A percentile compares a stretch with the other conserved stretches of the same genome.
Conservation (phyloP, 495 filamentous ascomycete genomes). For the Aspergillus panamensis region DNA sequence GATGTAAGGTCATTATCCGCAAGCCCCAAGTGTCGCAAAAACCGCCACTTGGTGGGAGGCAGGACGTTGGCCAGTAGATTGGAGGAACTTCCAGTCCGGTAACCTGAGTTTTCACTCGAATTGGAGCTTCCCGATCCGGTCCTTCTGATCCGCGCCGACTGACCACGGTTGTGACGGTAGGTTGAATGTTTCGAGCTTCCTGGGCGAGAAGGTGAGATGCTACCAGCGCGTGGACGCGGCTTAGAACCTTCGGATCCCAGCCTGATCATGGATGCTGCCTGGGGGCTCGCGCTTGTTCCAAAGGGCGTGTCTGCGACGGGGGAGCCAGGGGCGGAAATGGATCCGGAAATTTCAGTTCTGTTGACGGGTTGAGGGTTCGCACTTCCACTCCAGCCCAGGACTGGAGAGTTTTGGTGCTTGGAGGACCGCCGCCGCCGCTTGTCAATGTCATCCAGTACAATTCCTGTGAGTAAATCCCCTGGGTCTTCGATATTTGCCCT, state of each 20-base stretch:
- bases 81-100: slow-evolving; percentile 68
- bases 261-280: slow-evolving; percentile 47
- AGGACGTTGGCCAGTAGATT: slow-evolving; percentile 65
- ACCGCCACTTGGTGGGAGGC: slow-evolving; percentile 87
- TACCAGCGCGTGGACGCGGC: slow-evolving; percentile 56
- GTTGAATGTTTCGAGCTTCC: slow-evolving; percentile 64
- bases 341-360: slow-evolving; percentile 52
- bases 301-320: slow-evolving; percentile 52
- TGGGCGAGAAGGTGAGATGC: slow-evolving; percentile 76
- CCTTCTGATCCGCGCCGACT: slow-evolving; percentile 64
- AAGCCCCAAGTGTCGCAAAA: slow-evolving; percentile 84
- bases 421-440: slow-evolving; percentile 82
- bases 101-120: slow-evolving; percentile 69
- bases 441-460: slow-evolving; percentile 95
- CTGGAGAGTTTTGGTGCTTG: slow-evolving; percentile 76
- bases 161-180: slow-evolving; percentile 52
- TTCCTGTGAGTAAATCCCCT: slow-evolving; percentile 80
- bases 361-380: slow-evolving; percentile 51
- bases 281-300: slow-evolving; percentile 44
- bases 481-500: slow-evolving; percentile 85
- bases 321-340: slow-evolving; percentile 59
- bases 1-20: slow-evolving; percentile 86
- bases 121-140: slow-evolving; percentile 91
- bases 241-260: slow-evolving; percentile 47
- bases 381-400: slow-evolving; percentile 51